Base-by-base conservation (phyloP, 2,329 filamentous ascomycete genomes). In the Cryphonectria radicalis region DNA sequence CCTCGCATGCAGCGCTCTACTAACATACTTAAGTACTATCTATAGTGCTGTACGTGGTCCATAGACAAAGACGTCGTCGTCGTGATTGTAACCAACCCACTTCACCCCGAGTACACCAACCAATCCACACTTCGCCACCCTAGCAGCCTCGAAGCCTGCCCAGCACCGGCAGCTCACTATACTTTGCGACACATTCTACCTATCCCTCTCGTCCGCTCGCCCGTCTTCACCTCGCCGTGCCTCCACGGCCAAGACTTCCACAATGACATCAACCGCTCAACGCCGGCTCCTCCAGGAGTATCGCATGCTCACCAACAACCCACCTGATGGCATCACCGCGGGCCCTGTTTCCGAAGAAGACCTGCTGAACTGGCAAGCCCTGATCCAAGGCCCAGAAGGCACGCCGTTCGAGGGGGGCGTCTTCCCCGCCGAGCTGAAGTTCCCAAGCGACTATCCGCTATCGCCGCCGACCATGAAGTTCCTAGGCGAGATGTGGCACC, bases 401-500 rank as follows among this genome's bases (percentile, higher is more conserved):
- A 99, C 96, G 1, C 96, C 96, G 0, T 99, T 97, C 77, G 95
- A 97, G 84, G 95, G 95, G 72, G 96, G 96, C 68, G 90, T 99
- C 72, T 99, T 98, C 81, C 94, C 95, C 59, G 96, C 96, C 37
- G 94, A 97, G 82, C 89, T 99, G 77, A 94, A 92, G 78, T 99
- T 99, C 78, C 95, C 96, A 7, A 93, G 93, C 79, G 96, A 99
- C 82, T 99, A 99, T 79, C 96, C 96, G n/a, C 89, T 98, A 7
- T 93, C 95, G 76, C 96, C 96, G 73, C 96, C 96, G 11, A 94
- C 92, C 57, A 98, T 99, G 95, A 94, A 92, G 81, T 99, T 99
- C 81, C 85, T 97, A 67, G 93, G 93, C 68, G 94, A 97, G 78
- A 91, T 99, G 76, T 98, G 95, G 90, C 96, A 99, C 84, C 96